A percentile compares a stretch with the other conserved stretches of the same genome.
Conservation (phyloP, 2,329 filamentous ascomycete genomes). For the Zymoseptoria tritici region DNA sequence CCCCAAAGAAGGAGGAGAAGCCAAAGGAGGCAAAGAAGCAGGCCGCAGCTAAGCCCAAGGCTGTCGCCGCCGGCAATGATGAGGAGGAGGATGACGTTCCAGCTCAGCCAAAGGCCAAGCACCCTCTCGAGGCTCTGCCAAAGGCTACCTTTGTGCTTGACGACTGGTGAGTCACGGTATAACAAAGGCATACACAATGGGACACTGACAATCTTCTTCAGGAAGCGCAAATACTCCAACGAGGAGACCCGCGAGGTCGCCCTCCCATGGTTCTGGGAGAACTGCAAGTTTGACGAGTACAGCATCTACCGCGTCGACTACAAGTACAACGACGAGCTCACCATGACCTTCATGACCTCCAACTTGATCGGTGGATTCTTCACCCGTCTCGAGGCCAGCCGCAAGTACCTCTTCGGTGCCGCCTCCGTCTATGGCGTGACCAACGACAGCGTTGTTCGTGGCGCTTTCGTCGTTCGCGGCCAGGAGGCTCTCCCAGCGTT, state of each 20-base stretch:
- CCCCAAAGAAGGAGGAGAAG: slow-evolving; percentile 57
- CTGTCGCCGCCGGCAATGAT: slow-evolving; percentile 45
- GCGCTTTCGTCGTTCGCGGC: slow-evolving; percentile 91
- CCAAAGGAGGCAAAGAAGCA: slow-evolving; percentile 55
- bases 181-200: not conserved
- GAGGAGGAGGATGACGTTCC: slow-evolving; percentile 56
- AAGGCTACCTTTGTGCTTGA: slow-evolving; percentile 77
- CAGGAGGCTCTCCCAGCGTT: slow-evolving; percentile 81
- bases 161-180: slow-evolving; percentile 56
- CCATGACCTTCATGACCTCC: slow-evolving; percentile 95
- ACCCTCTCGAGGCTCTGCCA: slow-evolving; percentile 80
- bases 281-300: slow-evolving; percentile 89
- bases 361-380: slow-evolving; percentile 98
- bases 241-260: slow-evolving; percentile 72
- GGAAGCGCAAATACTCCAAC: slow-evolving; percentile 97
- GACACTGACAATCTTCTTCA: slow-evolving; percentile 7
- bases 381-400: slow-evolving; percentile 88
- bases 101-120: slow-evolving; percentile 82
- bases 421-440: slow-evolving; percentile 80
- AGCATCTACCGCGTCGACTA: slow-evolving; percentile 90
- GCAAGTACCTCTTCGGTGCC: slow-evolving; percentile 95
- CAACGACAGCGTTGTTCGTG: slow-evolving; percentile 85
- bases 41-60: slow-evolving; percentile 46
- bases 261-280: slow-evolving; percentile 98
- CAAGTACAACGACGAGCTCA: slow-evolving; percentile 99